phyloP scores from a whole-genome alignment of 257 asterid species.

The Asclepias syriaca region DNA sequence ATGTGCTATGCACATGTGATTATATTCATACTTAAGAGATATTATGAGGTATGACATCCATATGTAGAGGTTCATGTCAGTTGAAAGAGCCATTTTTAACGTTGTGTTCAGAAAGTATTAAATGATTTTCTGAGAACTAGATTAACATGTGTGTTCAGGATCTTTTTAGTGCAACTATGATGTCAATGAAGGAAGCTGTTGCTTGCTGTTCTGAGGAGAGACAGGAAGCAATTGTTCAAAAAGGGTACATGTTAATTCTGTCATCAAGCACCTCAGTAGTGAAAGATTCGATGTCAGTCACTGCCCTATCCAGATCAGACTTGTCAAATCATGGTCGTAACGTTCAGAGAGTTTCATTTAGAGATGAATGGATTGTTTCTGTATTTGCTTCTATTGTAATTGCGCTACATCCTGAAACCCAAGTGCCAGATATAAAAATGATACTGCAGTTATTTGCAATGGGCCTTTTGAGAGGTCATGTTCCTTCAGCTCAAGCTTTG shows the following conservation, averaged over 20 bases:
- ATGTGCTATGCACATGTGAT: background rate
- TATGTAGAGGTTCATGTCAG: background rate
- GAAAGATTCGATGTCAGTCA: conserved; percentile 29
- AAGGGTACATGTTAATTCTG: conserved; percentile 45
- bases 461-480: conserved; percentile 60
- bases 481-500: conserved; percentile 91
- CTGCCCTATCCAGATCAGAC: conserved; percentile 26
- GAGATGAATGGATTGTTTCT: conserved; percentile 63
- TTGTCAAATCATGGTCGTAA: conserved; percentile 25
- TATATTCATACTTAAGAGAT: background rate
- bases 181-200: conserved; percentile 74
- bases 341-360: conserved; percentile 26
- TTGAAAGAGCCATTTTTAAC: background rate
- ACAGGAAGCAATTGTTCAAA: conserved; percentile 59
- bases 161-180: conserved; percentile 58
- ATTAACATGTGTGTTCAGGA: conserved; percentile 39
- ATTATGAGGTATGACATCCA: background rate
- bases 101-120: background rate
- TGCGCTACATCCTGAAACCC: conserved; percentile 68
- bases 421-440: conserved; percentile 47
- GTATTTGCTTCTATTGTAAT: conserved; percentile 74
- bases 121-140: background rate
- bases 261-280: conserved; percentile 32
- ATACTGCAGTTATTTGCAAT: conserved; percentile 50
- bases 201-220: conserved; percentile 53